Evolutionary conservation across 2,329 filamentous ascomycete species (phyloP).

Genomic region (Geosmithia flava): DNA sequence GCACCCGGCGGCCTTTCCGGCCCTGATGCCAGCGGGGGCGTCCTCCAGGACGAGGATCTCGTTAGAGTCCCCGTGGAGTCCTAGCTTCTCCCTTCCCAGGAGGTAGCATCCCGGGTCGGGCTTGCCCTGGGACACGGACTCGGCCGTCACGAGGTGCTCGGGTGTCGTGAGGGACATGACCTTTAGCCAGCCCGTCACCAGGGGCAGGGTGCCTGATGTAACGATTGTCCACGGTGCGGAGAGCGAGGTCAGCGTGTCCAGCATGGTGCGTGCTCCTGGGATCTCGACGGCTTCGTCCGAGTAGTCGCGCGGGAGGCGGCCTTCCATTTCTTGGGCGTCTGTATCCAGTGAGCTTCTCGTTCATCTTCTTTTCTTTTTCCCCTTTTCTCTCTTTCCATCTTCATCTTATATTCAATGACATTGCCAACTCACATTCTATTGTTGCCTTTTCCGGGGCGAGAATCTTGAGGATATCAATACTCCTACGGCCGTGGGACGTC

Average conservation of each 20-base stretch:
- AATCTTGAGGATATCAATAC: slow-evolving; percentile 72
- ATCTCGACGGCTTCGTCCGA: slow-evolving; percentile 74
- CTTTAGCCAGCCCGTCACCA: slow-evolving; percentile 62
- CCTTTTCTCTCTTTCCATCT: background rate
- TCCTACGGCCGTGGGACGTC: slow-evolving; percentile 82
- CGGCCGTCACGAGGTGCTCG: slow-evolving; percentile 57
- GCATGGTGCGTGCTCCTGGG: slow-evolving; percentile 63
- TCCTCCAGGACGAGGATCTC: slow-evolving; percentile 73
- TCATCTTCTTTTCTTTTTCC: too few species aligned
- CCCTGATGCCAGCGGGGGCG: slow-evolving; percentile 70
- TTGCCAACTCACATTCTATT: slow-evolving; percentile 66
- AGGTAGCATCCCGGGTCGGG: slow-evolving; percentile 65
- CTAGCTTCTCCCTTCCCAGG: slow-evolving; percentile 52
- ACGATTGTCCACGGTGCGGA: slow-evolving; percentile 77
- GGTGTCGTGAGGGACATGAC: slow-evolving; percentile 54
- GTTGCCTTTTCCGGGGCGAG: slow-evolving; percentile 78
- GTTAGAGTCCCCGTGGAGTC: slow-evolving; percentile 31
- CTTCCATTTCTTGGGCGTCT: slow-evolving; percentile 76
- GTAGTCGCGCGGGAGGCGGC: slow-evolving; percentile 61
- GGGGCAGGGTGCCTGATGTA: slow-evolving; percentile 55
- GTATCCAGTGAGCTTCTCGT: too few species aligned
- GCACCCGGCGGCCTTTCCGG: slow-evolving; percentile 79
- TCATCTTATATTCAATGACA: background rate
- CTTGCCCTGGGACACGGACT: slow-evolving; percentile 65
- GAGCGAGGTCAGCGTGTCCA: slow-evolving; percentile 50